phyloP scores from a whole-genome alignment of 2,329 filamentous ascomycete species.

The Akanthomyces lecanii region DNA sequence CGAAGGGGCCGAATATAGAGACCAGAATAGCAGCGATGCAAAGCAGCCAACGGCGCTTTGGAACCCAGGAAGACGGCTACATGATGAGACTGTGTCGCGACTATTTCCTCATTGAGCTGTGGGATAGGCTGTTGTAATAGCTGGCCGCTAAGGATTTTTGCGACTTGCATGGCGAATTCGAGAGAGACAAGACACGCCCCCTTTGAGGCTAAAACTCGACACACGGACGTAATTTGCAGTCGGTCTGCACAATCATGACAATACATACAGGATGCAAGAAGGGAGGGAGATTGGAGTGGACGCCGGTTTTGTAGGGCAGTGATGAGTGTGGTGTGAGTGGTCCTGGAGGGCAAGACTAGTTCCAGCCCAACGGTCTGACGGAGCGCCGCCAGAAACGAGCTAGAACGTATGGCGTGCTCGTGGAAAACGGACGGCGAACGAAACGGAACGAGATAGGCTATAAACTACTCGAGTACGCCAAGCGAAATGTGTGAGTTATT shows the following conservation, averaged over 20 bases:
- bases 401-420: slow-evolving; percentile 12
- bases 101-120: background rate
- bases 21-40: background rate
- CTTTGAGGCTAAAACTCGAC: background rate
- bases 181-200: background rate
- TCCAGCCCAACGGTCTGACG: background rate
- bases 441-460: slow-evolving; percentile 2
- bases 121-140: background rate
- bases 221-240: background rate
- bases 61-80: background rate
- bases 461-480: background rate
- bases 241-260: slow-evolving; percentile 1
- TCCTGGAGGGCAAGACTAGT: background rate
- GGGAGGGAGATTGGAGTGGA: background rate
- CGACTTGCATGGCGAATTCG: background rate
- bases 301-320: background rate
- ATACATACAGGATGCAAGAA: background rate
- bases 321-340: slow-evolving; percentile 5
- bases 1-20: background rate
- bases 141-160: background rate
- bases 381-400: slow-evolving; percentile 3
- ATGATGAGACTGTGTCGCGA: background rate
- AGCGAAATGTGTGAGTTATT: background rate
- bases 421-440: background rate
- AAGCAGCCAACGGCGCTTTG: background rate